Percentiles rank a stretch among this genome's conserved stretches.
phyloP scores from a whole-genome alignment of 352 stramenopile species.

The Pythium rishiriense region DNA sequence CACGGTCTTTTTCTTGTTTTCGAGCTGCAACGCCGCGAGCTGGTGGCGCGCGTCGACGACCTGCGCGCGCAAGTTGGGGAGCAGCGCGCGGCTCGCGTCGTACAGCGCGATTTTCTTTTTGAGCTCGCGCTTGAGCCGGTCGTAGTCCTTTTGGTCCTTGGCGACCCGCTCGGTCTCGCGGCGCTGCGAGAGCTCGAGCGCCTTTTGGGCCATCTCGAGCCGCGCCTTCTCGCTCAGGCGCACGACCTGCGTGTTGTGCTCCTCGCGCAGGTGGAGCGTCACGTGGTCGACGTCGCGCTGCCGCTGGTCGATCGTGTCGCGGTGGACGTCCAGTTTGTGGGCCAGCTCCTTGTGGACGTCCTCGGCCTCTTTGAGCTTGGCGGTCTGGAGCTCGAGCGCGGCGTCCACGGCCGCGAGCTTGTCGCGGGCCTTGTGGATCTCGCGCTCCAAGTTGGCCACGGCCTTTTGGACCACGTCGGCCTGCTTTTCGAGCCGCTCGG shows the following conservation, averaged over 20 bases:
- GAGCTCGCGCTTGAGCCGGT: constrained; percentile 81
- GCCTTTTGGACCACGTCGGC: constrained; percentile 85
- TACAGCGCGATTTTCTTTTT: constrained; percentile 87
- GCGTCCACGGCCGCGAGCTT: constrained; percentile 40
- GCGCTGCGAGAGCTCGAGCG: constrained; percentile 45
- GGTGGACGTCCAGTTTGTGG: constrained; percentile 89
- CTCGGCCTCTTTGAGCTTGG: constrained; percentile 72
- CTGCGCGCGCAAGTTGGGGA: constrained; percentile 81
- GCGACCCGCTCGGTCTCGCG: constrained; percentile 66
- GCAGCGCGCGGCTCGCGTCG: constrained; percentile 68
- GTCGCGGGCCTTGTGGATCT: constrained; percentile 55
- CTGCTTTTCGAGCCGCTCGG: constrained; percentile 84
- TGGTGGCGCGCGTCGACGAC: constrained; percentile 83
- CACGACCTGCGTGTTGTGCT: constrained; percentile 81
- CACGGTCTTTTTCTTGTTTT: constrained; percentile 74
- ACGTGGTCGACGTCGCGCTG: constrained; percentile 91
- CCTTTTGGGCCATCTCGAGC: constrained; percentile 63
- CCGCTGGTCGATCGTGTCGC: constrained; percentile 89
- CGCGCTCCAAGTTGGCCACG: constrained; percentile 60
- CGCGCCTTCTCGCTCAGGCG: constrained; percentile 69
- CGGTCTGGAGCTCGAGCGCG: constrained; percentile 39
- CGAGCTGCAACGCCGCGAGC: constrained; percentile 42
- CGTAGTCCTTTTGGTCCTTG: constrained; percentile 78
- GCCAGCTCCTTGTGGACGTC: constrained; percentile 76
- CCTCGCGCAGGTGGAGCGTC: constrained; percentile 81